Percentiles rank a stretch among this genome's conserved stretches.
Conservation (phyloP, 2,329 filamentous ascomycete genomes). For the Penicillium brevicompactum region DNA sequence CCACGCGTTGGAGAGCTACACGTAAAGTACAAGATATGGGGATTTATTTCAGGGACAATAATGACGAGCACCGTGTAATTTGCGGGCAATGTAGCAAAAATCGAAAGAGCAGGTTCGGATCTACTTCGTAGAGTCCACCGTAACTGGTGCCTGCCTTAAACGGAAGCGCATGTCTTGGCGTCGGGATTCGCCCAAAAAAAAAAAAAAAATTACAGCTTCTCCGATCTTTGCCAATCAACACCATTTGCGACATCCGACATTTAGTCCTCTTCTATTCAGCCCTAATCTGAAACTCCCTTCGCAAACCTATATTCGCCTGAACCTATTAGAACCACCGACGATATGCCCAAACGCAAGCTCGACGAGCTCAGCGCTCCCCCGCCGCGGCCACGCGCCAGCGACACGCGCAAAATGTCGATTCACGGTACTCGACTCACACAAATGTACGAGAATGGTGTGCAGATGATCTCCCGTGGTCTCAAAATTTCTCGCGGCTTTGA, state of each 20-base stretch:
- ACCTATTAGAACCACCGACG: background rate
- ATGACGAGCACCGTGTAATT: no score
- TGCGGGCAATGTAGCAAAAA: no score
- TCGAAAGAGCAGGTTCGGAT: no score
- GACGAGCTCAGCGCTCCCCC: conserved; percentile 31
- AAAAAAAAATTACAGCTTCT: conserved; percentile 22
- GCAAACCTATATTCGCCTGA: background rate
- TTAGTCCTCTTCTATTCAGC: background rate
- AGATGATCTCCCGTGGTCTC: conserved; percentile 54
- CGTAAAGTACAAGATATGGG: no score
- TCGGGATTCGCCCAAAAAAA: conserved; percentile 20
- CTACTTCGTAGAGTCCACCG: no score
- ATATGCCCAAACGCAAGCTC: conserved; percentile 47
- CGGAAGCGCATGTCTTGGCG: conserved; percentile 19
- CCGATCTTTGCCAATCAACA: conserved; percentile 7
- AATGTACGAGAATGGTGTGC: conserved; percentile 54
- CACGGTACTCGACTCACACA: conserved; percentile 45
- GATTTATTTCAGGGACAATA: no score
- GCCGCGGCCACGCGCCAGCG: conserved; percentile 15
- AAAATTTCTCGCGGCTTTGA: conserved; percentile 64
- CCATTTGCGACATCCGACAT: background rate
- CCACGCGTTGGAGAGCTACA: no score
- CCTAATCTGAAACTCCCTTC: background rate
- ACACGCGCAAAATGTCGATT: conserved; percentile 32
- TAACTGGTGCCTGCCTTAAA: background rate